phyloP scores from a whole-genome alignment of 2,329 filamentous ascomycete genomes.

The Fonsecaea erecta region DNA sequence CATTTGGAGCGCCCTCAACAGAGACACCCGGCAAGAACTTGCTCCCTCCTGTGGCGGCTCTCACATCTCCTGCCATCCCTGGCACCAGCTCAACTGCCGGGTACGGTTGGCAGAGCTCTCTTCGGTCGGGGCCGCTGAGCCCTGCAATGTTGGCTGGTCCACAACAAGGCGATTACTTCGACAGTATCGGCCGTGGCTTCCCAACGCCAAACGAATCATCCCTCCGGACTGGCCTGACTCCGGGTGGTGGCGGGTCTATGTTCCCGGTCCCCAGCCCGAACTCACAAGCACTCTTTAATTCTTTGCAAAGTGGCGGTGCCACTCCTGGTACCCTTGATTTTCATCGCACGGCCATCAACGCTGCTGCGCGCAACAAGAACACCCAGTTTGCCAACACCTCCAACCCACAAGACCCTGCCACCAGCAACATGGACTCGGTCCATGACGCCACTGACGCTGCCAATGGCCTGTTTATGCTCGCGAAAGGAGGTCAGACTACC shows the following conservation, averaged over 20 bases:
- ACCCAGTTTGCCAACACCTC: conserved; percentile 51
- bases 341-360: conserved; percentile 86
- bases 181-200: conserved; percentile 81
- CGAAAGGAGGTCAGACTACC: conserved; percentile 64
- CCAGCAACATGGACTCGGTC: conserved; percentile 63
- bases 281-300: conserved; percentile 79
- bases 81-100: conserved; percentile 71
- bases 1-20: conserved; percentile 71
- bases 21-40: conserved; percentile 84
- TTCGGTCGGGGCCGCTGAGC: conserved; percentile 90
- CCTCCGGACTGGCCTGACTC: conserved; percentile 85
- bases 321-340: conserved; percentile 94
- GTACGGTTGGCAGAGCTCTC: conserved; percentile 76
- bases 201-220: conserved; percentile 97
- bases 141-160: conserved; percentile 95
- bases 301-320: conserved; percentile 76
- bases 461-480: conserved; percentile 90
- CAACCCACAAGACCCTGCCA: conserved; percentile 47
- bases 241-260: conserved; percentile 95
- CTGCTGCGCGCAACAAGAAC: conserved; percentile 69
- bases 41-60: conserved; percentile 83
- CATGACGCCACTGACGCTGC: conserved; percentile 93
- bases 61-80: conserved; percentile 87
- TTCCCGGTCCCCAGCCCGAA: conserved; percentile 91
- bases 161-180: conserved; percentile 78